A percentile compares a stretch with the other conserved stretches of the same genome.
These are phyloP conservation scores for Penicillium nordicum DNA, from an alignment of 2,329 filamentous ascomycete genomes.

Conservation along the genomic window DNA sequence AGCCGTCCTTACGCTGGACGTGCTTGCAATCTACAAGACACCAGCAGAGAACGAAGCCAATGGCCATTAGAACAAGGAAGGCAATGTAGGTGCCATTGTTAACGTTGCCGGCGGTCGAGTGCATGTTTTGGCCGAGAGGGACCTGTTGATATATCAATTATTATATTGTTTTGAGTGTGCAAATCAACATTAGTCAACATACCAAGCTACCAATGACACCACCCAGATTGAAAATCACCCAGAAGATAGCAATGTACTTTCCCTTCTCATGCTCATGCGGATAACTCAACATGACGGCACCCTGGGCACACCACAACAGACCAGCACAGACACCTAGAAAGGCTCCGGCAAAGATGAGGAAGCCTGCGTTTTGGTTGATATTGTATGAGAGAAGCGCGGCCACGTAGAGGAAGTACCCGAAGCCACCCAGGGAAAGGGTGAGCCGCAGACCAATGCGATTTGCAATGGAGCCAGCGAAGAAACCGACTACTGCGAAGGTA, in stretches of 20 bases:
- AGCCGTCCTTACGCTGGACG: constrained; percentile 73
- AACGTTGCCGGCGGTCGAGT: constrained; percentile 40
- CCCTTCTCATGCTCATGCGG: constrained; percentile 78
- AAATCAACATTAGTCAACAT: constrained; percentile 36
- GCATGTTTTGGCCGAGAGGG: constrained; percentile 47
- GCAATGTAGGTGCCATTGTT: constrained; percentile 80
- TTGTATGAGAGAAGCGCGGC: constrained; percentile 51
- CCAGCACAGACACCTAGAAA: constrained; percentile 50
- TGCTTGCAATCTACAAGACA: constrained; percentile 67
- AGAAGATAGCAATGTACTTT: constrained; percentile 85
- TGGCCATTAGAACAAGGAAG: constrained; percentile 77
- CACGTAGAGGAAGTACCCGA: constrained; percentile 50
- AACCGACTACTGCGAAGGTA: constrained; percentile 64
- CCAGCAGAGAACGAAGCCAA: constrained; percentile 67
- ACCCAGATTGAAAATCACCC: constrained; percentile 92
- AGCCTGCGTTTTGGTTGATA: constrained; percentile 47
- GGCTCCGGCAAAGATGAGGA: constrained; percentile 50
- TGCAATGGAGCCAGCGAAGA: constrained; percentile 56
- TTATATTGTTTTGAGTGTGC: not conserved
- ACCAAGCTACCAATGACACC: constrained; percentile 78
- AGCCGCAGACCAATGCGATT: constrained; percentile 45
- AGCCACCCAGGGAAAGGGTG: constrained; percentile 46
- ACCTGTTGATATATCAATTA: constrained; percentile 27
- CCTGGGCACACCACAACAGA: constrained; percentile 51
- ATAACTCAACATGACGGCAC: constrained; percentile 69